Percentiles rank a stretch among this genome's conserved stretches.
Conservation (phyloP, 2,329 filamentous ascomycete species). For the Tolypocladium guangdongense region DNA sequence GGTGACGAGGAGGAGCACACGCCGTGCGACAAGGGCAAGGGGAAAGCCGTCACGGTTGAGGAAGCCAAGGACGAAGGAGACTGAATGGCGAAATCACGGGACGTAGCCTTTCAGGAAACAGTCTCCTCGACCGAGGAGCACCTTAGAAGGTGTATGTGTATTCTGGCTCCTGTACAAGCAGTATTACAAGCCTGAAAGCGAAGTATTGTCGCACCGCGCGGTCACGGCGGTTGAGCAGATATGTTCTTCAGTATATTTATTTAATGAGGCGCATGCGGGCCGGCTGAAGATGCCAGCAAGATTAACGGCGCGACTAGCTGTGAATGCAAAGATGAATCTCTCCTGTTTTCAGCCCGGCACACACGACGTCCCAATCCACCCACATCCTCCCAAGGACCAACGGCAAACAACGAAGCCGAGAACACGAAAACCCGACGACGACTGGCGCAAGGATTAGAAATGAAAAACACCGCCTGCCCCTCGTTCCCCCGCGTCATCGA, state of each 20-base stretch:
- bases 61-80: constrained; percentile 28
- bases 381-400: background rate
- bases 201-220: background rate
- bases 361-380: background rate
- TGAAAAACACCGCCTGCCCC: background rate
- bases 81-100: background rate
- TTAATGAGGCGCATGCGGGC: background rate
- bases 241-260: background rate
- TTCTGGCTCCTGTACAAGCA: background rate
- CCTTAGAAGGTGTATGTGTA: no score
- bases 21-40: constrained; percentile 27
- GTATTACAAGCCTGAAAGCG: background rate
- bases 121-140: background rate
- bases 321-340: background rate
- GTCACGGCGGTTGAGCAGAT: background rate
- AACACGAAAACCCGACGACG: background rate
- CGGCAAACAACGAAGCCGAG: background rate
- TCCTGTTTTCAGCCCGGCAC: background rate
- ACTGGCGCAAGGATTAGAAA: background rate
- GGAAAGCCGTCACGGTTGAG: constrained; percentile 34
- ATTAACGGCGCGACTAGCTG: background rate
- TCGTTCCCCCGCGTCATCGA: background rate
- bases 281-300: background rate
- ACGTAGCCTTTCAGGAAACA: background rate
- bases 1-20: background rate